Conservation (phyloP, 106 monocot genomes). For the Dioscorea alata region DNA sequence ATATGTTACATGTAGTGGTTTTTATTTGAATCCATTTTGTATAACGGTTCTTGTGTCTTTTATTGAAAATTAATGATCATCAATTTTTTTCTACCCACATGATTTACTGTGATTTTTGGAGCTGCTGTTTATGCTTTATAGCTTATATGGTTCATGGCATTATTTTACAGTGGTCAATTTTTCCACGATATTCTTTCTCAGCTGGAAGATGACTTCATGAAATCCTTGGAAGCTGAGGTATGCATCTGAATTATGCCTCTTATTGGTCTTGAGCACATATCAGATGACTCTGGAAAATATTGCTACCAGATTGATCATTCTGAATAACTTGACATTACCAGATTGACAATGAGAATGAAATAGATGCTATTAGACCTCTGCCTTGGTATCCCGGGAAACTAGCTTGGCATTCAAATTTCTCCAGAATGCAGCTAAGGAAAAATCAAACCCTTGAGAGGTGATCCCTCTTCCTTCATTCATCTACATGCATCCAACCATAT, state of each 20-base stretch:
- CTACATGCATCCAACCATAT: too few species aligned
- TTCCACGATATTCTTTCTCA: conserved; percentile 62
- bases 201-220: conserved; percentile 85
- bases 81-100: not conserved
- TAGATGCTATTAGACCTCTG: conserved; percentile 86
- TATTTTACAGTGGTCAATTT: conserved; percentile 67
- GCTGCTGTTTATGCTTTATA: not conserved
- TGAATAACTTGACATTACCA: conserved; percentile 6
- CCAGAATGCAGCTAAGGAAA: conserved; percentile 93
- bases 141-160: not conserved
- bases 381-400: conserved; percentile 96
- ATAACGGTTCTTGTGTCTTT: too few species aligned
- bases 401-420: conserved; percentile 98
- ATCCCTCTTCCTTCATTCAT: not conserved
- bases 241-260: not conserved
- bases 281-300: too few species aligned
- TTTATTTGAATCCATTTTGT: too few species aligned
- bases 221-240: conserved; percentile 75
- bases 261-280: not conserved
- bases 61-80: too few species aligned
- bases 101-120: conserved; percentile 5
- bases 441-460: conserved; percentile 98
- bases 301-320: too few species aligned
- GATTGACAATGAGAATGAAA: conserved; percentile 58
- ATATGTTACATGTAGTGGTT: too few species aligned